A percentile compares a stretch with the other conserved stretches of the same genome.
These are phyloP conservation scores for Leccinum subrobustum DNA, from an alignment of 1,284 basidiomycete species.

Conservation along the genomic window DNA sequence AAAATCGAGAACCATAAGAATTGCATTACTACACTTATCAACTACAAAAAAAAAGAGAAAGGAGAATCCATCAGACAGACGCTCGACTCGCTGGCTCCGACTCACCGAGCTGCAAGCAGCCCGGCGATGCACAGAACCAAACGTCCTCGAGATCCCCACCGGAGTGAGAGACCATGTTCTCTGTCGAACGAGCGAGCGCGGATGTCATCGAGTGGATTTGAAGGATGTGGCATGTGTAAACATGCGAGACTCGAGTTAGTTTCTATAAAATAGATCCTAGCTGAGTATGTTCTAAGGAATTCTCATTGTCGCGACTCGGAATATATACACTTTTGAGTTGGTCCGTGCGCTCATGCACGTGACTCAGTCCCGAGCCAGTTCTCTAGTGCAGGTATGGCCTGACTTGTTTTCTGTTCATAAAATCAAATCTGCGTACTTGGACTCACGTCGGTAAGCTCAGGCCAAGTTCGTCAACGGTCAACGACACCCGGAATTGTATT, in stretches of 20 bases:
- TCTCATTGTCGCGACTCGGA: neutral
- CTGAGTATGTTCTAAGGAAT: constrained; percentile 79
- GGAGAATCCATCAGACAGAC: constrained; percentile 73
- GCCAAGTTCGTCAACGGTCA: no score
- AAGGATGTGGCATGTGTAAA: constrained; percentile 80
- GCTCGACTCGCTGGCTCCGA: constrained; percentile 59
- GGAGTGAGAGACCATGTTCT: constrained; percentile 57
- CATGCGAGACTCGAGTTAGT: constrained; percentile 88
- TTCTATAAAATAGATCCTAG: constrained; percentile 88
- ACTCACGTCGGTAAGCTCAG: no score
- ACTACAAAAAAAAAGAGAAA: neutral
- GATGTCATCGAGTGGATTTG: constrained; percentile 77
- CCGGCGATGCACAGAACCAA: constrained; percentile 44
- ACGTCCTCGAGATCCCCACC: constrained; percentile 68
- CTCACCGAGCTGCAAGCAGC: constrained; percentile 40
- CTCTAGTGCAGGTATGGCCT: no score
- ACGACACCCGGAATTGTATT: no score
- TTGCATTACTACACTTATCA: constrained; percentile 8
- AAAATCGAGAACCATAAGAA: neutral
- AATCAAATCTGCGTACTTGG: no score
- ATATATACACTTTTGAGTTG: neutral
- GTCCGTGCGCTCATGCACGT: constrained; percentile 22
- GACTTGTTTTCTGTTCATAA: no score
- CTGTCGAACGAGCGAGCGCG: constrained; percentile 72
- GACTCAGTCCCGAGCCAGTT: constrained; percentile 11